Conservation (phyloP, 305 asterid species). For the Petunia hybrid region DNA sequence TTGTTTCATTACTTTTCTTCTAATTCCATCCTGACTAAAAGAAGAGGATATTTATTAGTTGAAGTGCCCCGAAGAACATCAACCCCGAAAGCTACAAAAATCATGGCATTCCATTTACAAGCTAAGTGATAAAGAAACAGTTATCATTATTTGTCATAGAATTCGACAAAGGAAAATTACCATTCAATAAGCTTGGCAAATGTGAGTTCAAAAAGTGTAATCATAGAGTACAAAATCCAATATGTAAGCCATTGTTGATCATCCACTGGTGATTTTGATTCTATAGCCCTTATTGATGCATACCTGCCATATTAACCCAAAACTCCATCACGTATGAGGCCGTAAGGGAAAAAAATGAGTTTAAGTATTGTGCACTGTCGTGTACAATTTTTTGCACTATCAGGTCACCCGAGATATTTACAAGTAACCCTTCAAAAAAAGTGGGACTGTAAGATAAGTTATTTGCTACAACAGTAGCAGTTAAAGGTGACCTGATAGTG, state of each 20-base stretch:
- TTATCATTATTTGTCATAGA: not conserved
- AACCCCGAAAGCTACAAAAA: not conserved
- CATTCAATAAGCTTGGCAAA: constrained; percentile 89
- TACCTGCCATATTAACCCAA: constrained; percentile 53
- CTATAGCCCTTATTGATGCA: constrained; percentile 93
- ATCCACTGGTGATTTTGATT: constrained; percentile 80
- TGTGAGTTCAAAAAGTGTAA: constrained; percentile 92
- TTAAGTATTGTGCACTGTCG: no score
- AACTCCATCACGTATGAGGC: constrained; percentile 16
- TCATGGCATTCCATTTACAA: not conserved
- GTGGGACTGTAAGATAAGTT: no score
- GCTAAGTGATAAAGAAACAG: not conserved
- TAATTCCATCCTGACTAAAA: not conserved
- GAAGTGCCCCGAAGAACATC: not conserved
- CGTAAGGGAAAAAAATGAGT: not conserved
- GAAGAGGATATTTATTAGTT: not conserved
- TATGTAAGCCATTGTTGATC: constrained; percentile 99
- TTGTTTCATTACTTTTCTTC: not conserved
- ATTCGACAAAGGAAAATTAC: constrained; percentile 45
- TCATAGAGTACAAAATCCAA: constrained; percentile 97
- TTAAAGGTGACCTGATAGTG: no score
- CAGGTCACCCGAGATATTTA: no score
- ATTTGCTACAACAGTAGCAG: no score
- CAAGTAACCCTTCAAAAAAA: no score
- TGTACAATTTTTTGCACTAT: no score